Evolutionary conservation across 768 basidiomycete species (phyloP), one percentile per base, ranked within the genome.

Genomic region (Lentinula sp.): DNA sequence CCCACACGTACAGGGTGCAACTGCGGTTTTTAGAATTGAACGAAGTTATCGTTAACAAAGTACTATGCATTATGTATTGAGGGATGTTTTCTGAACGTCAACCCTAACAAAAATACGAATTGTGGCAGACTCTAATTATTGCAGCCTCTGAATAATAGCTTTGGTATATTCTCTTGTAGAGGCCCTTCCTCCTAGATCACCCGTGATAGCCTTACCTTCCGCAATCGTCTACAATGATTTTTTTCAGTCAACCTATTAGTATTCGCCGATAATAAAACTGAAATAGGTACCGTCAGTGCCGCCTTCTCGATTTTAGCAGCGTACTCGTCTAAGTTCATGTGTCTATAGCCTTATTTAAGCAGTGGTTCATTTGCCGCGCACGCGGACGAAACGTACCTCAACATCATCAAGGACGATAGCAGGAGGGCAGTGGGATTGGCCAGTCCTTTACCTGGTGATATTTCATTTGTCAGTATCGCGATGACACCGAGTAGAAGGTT

Each of bases 361-460:
- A 55, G 63, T 18, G 43, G 52, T 3, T 28, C 23, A 61, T 41
- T 41, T 36, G 39, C 61, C 48, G 51, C 64, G 28, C 18, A 63
- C 60, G 62, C 36, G 62, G 60, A 59, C 63, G 46, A 59, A 62
- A 76, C 83, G 62, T 68, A 91, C 93, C 94, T 86, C 69, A 98
- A 74, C 96, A 98, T 98, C 97, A 98, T 98, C 63, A 98, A 77
- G 61, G 93, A 94, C 64, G 93, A 95, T 64, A 99, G 75, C 57
- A 99, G 80, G 49, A 99, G 83, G 3, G 97, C 97, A n/a, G 97
- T 98, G n/a, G 97, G 97, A 81, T 99, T 99, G 70, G 97, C 96
- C 66, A 94, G 79, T 64, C 93, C 93, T 71, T 93, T 91, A 69
- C 92, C 90, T 90, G 16, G 9, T 18, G 15, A 16, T 16, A n/a